Evolutionary conservation across 257 asterid genomes (phyloP), one percentile per base, ranked within the genome.

Genomic region (Galeopsis tetrahit): DNA sequence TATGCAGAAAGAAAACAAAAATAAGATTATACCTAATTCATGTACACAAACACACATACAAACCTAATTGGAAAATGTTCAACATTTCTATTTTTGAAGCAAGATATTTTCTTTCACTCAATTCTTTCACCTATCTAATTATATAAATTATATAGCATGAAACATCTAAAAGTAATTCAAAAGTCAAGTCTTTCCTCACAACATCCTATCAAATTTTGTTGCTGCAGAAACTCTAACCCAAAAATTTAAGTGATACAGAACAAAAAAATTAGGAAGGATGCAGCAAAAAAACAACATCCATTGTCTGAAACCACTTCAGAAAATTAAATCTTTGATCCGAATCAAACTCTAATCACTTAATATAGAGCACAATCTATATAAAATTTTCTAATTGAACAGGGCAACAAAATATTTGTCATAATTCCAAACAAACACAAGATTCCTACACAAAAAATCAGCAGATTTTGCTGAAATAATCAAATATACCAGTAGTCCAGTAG

Each of bases 21-120:
- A 21, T 49, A 66, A 61, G 15, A 58, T 59, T 36, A 55, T 15
- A 70, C 57, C 63, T 2, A 61, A 55, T 43, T 42, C 64, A 63
- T 48, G 68, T 34, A 36, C 36, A 62, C 62, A 74, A 52, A 28
- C 55, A 51, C 52, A 51, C 73, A 61, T 48, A 42, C 42, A 48
- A 56, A 43, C 31, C 56, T 2, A 36, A 51, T 40, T 49, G 66
- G 8, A 70, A 40, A 34, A 56, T 39, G 40, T 31, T 40, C 39
- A 46, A 60, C 51, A 52, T 7, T 52, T 39, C 74, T 32, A 35
- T 1, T 56, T 51, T 13, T n/a, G 58, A 14, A 31, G 36, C 56
- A 48, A 42, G 33, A 68, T 7, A 34, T 11, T 35, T 44, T 48
- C 48, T 72, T 68, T 13, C 2, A 4, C 10, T 33, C 14, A 36